Base-by-base conservation (phyloP, 345 rosid species). In the Eucalyptus pauciflora region DNA sequence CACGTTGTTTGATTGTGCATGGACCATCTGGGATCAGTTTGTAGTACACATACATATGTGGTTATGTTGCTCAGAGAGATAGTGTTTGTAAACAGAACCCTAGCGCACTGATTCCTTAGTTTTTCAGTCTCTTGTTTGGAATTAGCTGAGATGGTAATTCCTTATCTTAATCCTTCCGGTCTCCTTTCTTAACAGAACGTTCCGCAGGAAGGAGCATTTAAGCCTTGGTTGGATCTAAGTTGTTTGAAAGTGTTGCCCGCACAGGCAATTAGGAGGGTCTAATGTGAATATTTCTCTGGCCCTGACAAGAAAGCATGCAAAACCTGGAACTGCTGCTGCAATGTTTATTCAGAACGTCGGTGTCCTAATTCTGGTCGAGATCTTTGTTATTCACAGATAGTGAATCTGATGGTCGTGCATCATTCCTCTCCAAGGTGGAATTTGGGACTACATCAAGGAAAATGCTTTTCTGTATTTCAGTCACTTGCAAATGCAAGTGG, bases 151-250 rank as follows among this genome's bases (percentile, higher is more conserved):
- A 20, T 41, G 85, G 24, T 76, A 76, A 76, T 37, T 41, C 27
- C 85, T 37, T 37, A 76, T 41, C 48, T 20, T 41, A 41, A 76
- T 76, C 15, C 85, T 76, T 76, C 83, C 13, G 2, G 83, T 76
- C 29, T 76, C 48, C 83, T 88, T 79, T 88, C 58, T 76, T 83
- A 67, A 83, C 95, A 95, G 98, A 92, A 93, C 88, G 46, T 92
- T 86, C 85, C 91, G 11, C 93, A 81, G 90, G 94, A 93, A 86
- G 97, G 92, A 88, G 87, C 89, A 45, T 95, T 95, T 88, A 87
- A 86, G 88, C 97, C 97, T 29, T 95, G 98, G 98, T 7, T 79
- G 88, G 93, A 94, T 81, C 87, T 89, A 12, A 51, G 87, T 50
- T 92, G 90, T 88, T 62, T 95, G 89, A 87, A 87, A 51, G 87